Conservation (phyloP, 2,329 filamentous ascomycete species). For the Huntiella omanensis region DNA sequence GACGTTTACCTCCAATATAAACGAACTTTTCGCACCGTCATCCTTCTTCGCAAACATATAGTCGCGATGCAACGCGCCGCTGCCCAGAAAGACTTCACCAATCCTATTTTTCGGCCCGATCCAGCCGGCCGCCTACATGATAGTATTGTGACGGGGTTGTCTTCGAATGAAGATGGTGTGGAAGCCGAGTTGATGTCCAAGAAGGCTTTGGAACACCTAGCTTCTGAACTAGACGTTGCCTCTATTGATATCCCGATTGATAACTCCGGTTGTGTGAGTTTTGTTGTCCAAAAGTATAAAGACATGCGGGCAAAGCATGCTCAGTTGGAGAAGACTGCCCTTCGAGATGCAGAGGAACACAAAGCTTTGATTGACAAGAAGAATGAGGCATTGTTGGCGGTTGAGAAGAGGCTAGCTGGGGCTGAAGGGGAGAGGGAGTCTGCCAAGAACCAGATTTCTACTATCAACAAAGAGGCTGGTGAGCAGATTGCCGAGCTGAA, state of each 20-base stretch:
- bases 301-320: background rate
- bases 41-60: too few relatives aligned
- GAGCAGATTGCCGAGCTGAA: background rate
- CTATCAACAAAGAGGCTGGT: background rate
- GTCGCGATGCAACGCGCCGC: too few relatives aligned
- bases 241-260: background rate
- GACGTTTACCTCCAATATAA: too few relatives aligned
- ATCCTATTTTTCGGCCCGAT: conserved; percentile 1
- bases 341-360: too few relatives aligned
- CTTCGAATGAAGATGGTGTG: too few relatives aligned
- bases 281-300: background rate
- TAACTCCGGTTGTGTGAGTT: background rate
- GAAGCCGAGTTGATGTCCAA: too few relatives aligned
- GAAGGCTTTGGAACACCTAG: background rate
- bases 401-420: background rate
- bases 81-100: background rate
- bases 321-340: background rate
- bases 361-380: background rate
- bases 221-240: background rate
- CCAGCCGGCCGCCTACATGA: background rate
- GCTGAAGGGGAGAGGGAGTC: background rate
- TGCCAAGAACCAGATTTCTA: background rate
- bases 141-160: background rate
- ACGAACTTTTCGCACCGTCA: too few relatives aligned
- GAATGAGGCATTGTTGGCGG: background rate